Conservation (phyloP, 164 flowering plant genomes). For the Dillenia suffruticosa region DNA sequence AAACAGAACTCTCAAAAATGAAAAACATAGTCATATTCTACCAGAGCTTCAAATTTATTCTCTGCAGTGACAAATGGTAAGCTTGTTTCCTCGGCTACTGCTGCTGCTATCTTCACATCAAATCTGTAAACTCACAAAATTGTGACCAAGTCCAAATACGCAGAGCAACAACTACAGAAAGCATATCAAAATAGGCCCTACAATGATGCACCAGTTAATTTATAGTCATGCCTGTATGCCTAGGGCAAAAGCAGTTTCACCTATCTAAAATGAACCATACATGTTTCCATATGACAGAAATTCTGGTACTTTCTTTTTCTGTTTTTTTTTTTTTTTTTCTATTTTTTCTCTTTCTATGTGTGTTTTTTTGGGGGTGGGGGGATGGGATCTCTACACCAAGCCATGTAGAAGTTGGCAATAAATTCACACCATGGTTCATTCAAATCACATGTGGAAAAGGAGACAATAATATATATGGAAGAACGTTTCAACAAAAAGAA, state of each 20-base stretch:
- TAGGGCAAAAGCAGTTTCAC: not conserved
- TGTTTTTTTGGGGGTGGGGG: too few species aligned
- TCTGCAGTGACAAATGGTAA: constrained; percentile 95
- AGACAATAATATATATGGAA: too few species aligned
- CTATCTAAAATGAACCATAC: too few species aligned
- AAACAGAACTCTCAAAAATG: not conserved
- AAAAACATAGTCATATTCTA: constrained; percentile 11
- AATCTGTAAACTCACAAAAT: constrained; percentile 46
- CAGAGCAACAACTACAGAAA: not conserved
- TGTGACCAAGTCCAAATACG: not conserved
- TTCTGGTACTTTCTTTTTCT: too few species aligned
- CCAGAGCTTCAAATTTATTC: constrained; percentile 99
- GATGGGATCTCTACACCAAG: too few species aligned
- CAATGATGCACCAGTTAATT: not conserved
- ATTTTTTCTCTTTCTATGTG: too few species aligned
- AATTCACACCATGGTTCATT: too few species aligned
- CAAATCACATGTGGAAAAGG: too few species aligned
- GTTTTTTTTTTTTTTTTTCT: too few species aligned
- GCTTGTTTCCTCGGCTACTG: constrained; percentile 93
- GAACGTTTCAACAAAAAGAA: too few species aligned
- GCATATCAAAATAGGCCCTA: not conserved
- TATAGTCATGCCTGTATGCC: not conserved
- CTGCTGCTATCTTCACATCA: constrained; percentile 95
- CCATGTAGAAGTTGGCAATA: too few species aligned
- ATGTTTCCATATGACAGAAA: too few species aligned